These are phyloP conservation scores for Acidomyces sp. DNA, from an alignment of 495 filamentous ascomycete species.

Conservation along the genomic window DNA sequence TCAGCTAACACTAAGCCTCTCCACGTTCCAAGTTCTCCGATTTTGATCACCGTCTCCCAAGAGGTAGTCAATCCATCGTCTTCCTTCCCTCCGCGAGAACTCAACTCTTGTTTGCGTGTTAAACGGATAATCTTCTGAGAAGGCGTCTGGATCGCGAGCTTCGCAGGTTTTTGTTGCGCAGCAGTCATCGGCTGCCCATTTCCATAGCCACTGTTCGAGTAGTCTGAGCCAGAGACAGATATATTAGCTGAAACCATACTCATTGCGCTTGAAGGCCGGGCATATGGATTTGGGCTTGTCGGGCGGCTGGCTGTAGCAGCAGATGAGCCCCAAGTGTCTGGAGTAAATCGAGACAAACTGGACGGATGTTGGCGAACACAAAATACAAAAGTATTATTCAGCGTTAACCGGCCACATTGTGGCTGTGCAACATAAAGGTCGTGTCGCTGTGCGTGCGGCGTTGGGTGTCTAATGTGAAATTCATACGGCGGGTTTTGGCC, in stretches of 20 bases:
- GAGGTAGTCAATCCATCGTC: slow-evolving; percentile 50
- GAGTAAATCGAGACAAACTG: slow-evolving; percentile 36
- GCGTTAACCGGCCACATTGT: slow-evolving; percentile 69
- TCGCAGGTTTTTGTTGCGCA: slow-evolving; percentile 67
- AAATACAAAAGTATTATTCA: slow-evolving; percentile 98
- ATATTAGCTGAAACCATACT: slow-evolving; percentile 53
- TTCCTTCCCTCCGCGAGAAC: slow-evolving; percentile 30
- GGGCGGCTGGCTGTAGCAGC: not conserved
- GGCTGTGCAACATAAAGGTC: slow-evolving; percentile 94
- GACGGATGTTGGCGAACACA: slow-evolving; percentile 85
- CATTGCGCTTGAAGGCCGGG: slow-evolving; percentile 65
- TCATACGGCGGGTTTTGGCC: slow-evolving; percentile 89
- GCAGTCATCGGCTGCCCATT: slow-evolving; percentile 13
- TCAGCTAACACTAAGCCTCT: slow-evolving; percentile 88
- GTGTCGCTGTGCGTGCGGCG: slow-evolving; percentile 88
- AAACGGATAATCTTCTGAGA: slow-evolving; percentile 89
- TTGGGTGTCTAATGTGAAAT: slow-evolving; percentile 85
- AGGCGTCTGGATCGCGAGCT: slow-evolving; percentile 87
- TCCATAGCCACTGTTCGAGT: not conserved
- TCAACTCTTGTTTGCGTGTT: slow-evolving; percentile 69
- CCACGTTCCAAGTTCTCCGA: slow-evolving; percentile 82
- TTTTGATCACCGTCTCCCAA: slow-evolving; percentile 98
- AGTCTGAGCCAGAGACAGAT: slow-evolving; percentile 44
- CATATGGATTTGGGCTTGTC: slow-evolving; percentile 43
- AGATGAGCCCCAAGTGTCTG: slow-evolving; percentile 28